Percentiles rank a stretch among this genome's conserved stretches.
Conservation (phyloP, 1,139 yeast genomes). For the Protomyces lactucae-debilis region DNA sequence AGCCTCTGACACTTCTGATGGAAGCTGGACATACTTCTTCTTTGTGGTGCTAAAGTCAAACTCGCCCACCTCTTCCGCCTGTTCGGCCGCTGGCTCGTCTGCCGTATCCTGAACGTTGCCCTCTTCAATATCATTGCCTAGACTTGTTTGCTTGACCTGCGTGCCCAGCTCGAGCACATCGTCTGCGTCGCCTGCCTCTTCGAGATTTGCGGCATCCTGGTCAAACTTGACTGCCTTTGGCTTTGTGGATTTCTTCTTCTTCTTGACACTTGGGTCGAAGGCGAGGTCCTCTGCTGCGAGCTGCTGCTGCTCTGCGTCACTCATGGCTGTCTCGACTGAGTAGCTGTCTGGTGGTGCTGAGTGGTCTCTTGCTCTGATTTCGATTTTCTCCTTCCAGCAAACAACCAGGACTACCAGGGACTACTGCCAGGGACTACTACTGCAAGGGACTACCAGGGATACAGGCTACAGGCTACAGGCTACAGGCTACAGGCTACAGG, state of each 20-base stretch:
- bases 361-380: too few species aligned
- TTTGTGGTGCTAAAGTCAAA: slow-evolving; percentile 44
- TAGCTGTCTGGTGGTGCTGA: too few species aligned
- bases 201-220: slow-evolving; percentile 42
- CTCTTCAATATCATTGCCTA: slow-evolving; percentile 41
- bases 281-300: slow-evolving; percentile 29
- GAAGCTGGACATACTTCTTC: slow-evolving; percentile 42
- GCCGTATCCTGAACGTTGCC: slow-evolving; percentile 39
- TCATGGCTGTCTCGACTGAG: not conserved
- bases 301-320: slow-evolving; percentile 18
- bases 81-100: slow-evolving; percentile 37
- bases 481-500: too few species aligned
- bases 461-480: too few species aligned
- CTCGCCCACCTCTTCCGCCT: slow-evolving; percentile 43
- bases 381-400: too few species aligned
- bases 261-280: slow-evolving; percentile 72
- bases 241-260: slow-evolving; percentile 72
- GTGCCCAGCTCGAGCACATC: slow-evolving; percentile 34
- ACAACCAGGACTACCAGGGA: too few species aligned
- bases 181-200: slow-evolving; percentile 37
- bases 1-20: slow-evolving; percentile 45
- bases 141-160: slow-evolving; percentile 31
- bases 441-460: too few species aligned
- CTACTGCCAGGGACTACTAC: too few species aligned
- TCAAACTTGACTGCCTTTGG: slow-evolving; percentile 38